Conservation (phyloP, 495 filamentous ascomycete species). For the Lentithecium fluviatile region DNA sequence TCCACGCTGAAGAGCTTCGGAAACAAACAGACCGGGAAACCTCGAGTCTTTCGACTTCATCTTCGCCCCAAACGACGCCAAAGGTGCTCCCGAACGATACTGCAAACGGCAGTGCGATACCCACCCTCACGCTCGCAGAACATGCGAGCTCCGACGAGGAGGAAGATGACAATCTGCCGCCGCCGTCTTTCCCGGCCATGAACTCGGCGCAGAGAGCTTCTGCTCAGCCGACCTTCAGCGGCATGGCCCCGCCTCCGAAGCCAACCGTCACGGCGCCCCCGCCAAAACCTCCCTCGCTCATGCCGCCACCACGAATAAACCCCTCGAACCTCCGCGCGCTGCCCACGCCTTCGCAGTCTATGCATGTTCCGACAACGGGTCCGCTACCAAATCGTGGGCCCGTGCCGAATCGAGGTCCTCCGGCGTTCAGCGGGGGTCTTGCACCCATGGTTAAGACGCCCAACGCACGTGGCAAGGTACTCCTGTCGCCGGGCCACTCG, state of each 20-base stretch:
- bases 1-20: not conserved
- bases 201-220: conserved; percentile 41
- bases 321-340: conserved; percentile 33
- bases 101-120: conserved; percentile 24
- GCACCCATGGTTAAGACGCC: conserved; percentile 30
- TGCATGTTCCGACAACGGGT: conserved; percentile 46
- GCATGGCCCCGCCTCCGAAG: conserved; percentile 28
- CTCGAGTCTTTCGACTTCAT: conserved; percentile 1
- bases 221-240: conserved; percentile 7
- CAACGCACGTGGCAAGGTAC: conserved; percentile 55
- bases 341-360: conserved; percentile 32
- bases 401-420: conserved; percentile 37
- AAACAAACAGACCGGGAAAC: conserved; percentile 5
- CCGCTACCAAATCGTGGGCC: conserved; percentile 39
- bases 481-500: conserved; percentile 81
- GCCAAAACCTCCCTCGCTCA: conserved; percentile 8
- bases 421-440: conserved; percentile 33
- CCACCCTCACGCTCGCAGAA: conserved; percentile 38
- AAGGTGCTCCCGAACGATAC: conserved; percentile 15
- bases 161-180: conserved; percentile 18
- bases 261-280: conserved; percentile 29
- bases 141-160: conserved; percentile 30
- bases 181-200: conserved; percentile 37
- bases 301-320: conserved; percentile 30
- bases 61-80: conserved; percentile 51